Evolutionary conservation across 1,139 yeast species (phyloP).

Genomic region (Geotrichum histeridarum): DNA sequence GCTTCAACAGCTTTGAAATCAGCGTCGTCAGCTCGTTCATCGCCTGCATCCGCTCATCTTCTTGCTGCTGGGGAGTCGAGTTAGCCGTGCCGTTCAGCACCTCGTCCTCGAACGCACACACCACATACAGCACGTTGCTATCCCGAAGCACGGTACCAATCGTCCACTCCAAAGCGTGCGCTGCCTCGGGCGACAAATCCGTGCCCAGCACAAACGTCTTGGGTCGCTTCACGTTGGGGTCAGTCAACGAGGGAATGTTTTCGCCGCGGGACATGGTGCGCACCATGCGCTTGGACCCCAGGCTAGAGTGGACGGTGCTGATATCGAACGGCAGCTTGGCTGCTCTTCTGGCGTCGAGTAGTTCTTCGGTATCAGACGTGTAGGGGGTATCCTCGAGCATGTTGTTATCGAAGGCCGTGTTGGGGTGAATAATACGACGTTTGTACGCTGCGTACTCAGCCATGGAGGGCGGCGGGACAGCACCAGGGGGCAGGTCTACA

Average conservation of each 20-base stretch:
- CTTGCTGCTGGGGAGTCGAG: conserved; percentile 39
- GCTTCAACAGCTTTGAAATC: conserved; percentile 54
- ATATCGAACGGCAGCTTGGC: conserved; percentile 54
- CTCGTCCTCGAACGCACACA: conserved; percentile 72
- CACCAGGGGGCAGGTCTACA: conserved; percentile 37
- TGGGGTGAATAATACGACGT: conserved; percentile 43
- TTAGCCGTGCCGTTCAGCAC: conserved; percentile 31
- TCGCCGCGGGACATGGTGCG: conserved; percentile 70
- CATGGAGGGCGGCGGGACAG: conserved; percentile 47
- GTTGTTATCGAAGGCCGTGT: conserved; percentile 34
- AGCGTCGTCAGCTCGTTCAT: conserved; percentile 58
- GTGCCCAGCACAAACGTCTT: conserved; percentile 71
- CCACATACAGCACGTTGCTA: conserved; percentile 74
- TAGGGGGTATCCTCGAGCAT: conserved; percentile 47
- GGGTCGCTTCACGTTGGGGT: conserved; percentile 48
- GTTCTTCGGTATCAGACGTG: conserved; percentile 67
- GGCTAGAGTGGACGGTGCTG: conserved; percentile 57
- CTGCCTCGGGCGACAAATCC: conserved; percentile 81
- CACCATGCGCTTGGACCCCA: conserved; percentile 48
- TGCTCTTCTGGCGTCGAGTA: conserved; percentile 61
- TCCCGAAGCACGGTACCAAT: conserved; percentile 82
- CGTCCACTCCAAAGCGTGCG: conserved; percentile 84
- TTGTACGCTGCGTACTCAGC: conserved; percentile 47
- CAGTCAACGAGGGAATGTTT: conserved; percentile 49
- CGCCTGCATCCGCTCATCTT: conserved; percentile 49